These are phyloP conservation scores for Macrophomina phaseolina DNA, from an alignment of 2,329 filamentous ascomycete genomes.

Conservation along the genomic window DNA sequence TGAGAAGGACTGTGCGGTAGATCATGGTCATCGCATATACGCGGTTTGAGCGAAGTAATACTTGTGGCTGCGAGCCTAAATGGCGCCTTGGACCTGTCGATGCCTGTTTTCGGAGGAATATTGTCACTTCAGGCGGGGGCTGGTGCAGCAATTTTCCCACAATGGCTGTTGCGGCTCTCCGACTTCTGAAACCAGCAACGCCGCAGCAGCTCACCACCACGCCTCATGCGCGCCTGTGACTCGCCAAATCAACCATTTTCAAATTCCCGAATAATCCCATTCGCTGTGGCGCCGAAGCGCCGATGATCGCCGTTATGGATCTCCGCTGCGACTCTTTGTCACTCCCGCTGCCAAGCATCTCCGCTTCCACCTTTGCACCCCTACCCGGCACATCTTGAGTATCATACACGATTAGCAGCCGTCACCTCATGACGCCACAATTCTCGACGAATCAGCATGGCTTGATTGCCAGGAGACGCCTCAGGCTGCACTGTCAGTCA, in stretches of 20 bases:
- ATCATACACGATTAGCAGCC: background rate
- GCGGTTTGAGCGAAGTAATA: background rate
- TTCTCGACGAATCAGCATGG: background rate
- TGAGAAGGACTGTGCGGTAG: constrained; percentile 8
- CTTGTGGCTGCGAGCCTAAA: constrained; percentile 1
- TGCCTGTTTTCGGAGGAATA: constrained; percentile 1
- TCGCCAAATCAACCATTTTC: background rate
- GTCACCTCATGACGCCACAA: background rate
- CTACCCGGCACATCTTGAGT: background rate
- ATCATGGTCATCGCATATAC: background rate
- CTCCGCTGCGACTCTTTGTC: constrained; percentile 15
- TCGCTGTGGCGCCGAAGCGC: background rate
- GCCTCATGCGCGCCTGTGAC: background rate
- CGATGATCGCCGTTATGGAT: constrained; percentile 3
- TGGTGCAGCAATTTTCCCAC: constrained; percentile 15
- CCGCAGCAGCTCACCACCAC: constrained; percentile 1
- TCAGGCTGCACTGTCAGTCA: constrained; percentile 14
- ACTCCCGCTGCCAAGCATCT: constrained; percentile 21
- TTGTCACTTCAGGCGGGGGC: background rate
- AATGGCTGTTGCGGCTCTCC: constrained; percentile 10
- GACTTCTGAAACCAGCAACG: constrained; percentile 5
- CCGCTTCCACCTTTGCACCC: constrained; percentile 10
- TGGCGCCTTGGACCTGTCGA: background rate
- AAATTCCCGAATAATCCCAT: background rate
- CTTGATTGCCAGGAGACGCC: background rate